Percentiles rank a stretch among this genome's conserved stretches.
These are phyloP conservation scores for Fusarium abutilonis DNA, from an alignment of 2,329 filamentous ascomycete species.

Conservation along the genomic window DNA sequence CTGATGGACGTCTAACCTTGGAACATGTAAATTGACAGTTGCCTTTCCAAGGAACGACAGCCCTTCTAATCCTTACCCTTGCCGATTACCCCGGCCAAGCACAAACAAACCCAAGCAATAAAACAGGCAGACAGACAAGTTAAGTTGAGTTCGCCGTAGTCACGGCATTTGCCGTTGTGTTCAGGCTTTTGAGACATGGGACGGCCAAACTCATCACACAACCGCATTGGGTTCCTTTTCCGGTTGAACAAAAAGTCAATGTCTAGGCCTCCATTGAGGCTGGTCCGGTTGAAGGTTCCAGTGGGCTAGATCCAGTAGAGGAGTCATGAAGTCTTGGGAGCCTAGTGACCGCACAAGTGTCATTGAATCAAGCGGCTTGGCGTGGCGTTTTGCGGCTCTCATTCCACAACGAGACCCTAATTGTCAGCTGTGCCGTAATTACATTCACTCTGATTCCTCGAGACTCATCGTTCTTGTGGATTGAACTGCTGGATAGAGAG, in stretches of 20 bases:
- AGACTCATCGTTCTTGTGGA: slow-evolving; percentile 20
- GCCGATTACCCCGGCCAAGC: slow-evolving; percentile 1
- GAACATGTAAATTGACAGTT: neutral
- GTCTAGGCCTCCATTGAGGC: slow-evolving; percentile 5
- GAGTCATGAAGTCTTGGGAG: slow-evolving; percentile 1
- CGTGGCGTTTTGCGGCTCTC: slow-evolving; percentile 16
- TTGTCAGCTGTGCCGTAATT: slow-evolving; percentile 39
- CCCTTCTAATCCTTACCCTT: slow-evolving; percentile 1
- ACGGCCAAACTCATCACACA: neutral
- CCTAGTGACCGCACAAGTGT: slow-evolving; percentile 26
- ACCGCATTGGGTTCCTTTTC: slow-evolving; percentile 13
- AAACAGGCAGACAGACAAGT: neutral
- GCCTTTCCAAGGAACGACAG: slow-evolving; percentile 14
- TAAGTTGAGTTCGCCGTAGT: neutral
- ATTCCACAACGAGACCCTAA: slow-evolving; percentile 33
- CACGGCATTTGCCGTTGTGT: slow-evolving; percentile 3
- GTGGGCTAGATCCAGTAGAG: slow-evolving; percentile 9
- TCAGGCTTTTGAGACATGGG: neutral
- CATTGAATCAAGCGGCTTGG: slow-evolving; percentile 37
- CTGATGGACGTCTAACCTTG: neutral
- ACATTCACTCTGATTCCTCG: slow-evolving; percentile 34
- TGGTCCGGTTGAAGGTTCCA: slow-evolving; percentile 10
- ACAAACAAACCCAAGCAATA: neutral
- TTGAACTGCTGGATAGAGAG: slow-evolving; percentile 16
- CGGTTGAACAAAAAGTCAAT: slow-evolving; percentile 5